Base-by-base conservation (phyloP, 306 rosid genomes). In the Prunus kanzakura region DNA sequence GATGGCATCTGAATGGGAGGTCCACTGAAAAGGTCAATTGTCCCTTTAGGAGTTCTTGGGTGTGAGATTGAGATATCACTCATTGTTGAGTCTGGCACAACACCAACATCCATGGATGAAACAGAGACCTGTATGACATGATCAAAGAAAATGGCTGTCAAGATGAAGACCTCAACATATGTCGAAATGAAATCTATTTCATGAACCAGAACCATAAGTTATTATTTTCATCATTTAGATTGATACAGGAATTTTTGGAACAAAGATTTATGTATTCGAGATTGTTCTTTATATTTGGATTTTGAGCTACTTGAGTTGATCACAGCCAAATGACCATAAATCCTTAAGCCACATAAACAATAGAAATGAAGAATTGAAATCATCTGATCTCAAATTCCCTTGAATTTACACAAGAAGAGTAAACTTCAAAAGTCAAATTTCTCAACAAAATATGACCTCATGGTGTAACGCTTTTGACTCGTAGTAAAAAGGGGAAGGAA, bases 91-190 rank as follows among this genome's bases (percentile, higher is more conserved):
- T 90, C 96, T 8, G 98, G 97, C 23, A 95, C 98, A 66, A 95
- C 83, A 8, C 97, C 94, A 47, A 88, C 92, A 80, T 95, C 97
- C 87, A 89, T 73, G 9, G 98, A 91, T 63, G 98, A 89, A 29
- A 91, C 81, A 35, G 98, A 90, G 30, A 89, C 93, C 98, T 94
- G 62, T 94, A 58, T 56, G 22, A 16, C 18, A 23, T 79, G 45
- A 73, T 67, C 74, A 57, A 73, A 67, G 52, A 18, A 27, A 72
- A 54, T 16, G n/a, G n/a, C 60, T 69, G 56, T 23, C 16, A 69
- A 3, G 56, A 69, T 49, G 72, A 32, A 64, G 43, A 38, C 43
- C 43, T 38, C 43, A 38, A 38, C 43, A 38, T 3, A 64, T 4
- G 20, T 18, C 47, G 23, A 64, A 30, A 32, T 38, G 43, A 38